These are phyloP conservation scores for Leccinum griseonigrum DNA, from an alignment of 1,284 basidiomycete species.

Conservation along the genomic window DNA sequence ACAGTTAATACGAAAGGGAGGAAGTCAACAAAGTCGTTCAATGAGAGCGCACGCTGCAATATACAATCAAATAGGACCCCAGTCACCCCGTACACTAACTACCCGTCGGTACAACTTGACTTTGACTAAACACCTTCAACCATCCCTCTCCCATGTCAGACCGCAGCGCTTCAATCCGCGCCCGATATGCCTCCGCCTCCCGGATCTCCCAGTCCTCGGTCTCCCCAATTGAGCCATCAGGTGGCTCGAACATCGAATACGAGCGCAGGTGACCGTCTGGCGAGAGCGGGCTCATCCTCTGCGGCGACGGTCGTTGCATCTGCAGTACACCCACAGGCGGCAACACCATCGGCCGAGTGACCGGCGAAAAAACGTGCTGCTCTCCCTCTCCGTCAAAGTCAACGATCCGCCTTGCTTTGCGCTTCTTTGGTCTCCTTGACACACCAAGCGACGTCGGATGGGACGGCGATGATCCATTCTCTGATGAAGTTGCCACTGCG, in stretches of 20 bases:
- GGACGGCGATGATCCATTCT: slow-evolving; percentile 38
- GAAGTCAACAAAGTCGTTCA: slow-evolving; percentile 14
- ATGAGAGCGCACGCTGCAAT: neutral
- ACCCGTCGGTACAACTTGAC: slow-evolving; percentile 27
- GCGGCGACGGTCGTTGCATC: slow-evolving; percentile 40
- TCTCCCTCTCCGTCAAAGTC: slow-evolving; percentile 50
- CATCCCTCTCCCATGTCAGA: slow-evolving; percentile 86
- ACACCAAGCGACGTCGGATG: slow-evolving; percentile 43
- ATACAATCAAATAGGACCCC: slow-evolving; percentile 29
- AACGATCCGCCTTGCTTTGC: slow-evolving; percentile 68
- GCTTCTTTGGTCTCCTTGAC: slow-evolving; percentile 46
- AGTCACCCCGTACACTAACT: slow-evolving; percentile 20
- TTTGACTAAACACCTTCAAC: slow-evolving; percentile 80
- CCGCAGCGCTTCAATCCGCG: slow-evolving; percentile 76
- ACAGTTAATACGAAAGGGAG: no score
- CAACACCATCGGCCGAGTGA: slow-evolving; percentile 1
- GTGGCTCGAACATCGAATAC: slow-evolving; percentile 56
- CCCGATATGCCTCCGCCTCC: slow-evolving; percentile 68
- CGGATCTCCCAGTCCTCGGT: slow-evolving; percentile 26
- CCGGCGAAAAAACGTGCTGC: slow-evolving; percentile 32
- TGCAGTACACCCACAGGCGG: slow-evolving; percentile 19
- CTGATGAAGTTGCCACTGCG: slow-evolving; percentile 8
- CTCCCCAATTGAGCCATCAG: slow-evolving; percentile 18
- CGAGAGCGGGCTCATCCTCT: slow-evolving; percentile 36
- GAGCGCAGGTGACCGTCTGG: slow-evolving; percentile 17